Percentiles rank a stretch among this genome's conserved stretches.
phyloP scores from a whole-genome alignment of 2,329 filamentous ascomycete genomes.

The Colletotrichum sublineola region DNA sequence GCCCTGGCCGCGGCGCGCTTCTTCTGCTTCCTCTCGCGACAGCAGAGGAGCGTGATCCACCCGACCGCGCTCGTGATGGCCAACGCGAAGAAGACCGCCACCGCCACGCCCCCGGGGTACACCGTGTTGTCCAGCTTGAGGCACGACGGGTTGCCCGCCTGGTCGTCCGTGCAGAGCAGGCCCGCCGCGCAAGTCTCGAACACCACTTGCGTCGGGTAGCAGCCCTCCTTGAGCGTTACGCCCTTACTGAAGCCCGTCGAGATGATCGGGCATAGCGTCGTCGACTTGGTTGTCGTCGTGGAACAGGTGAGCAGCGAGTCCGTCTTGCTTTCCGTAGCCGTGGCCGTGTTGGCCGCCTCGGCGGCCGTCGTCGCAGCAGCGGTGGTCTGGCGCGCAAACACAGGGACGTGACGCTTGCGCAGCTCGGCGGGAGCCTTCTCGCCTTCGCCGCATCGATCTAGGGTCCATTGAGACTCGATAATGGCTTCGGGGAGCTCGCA shows the following conservation, averaged over 20 bases:
- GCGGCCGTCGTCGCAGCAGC: slow-evolving; percentile 36
- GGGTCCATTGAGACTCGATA: slow-evolving; percentile 48
- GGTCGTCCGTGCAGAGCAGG: slow-evolving; percentile 61
- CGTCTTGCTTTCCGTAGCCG: slow-evolving; percentile 43
- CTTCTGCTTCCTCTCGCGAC: slow-evolving; percentile 61
- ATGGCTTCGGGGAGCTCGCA: slow-evolving; percentile 51
- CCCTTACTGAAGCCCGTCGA: slow-evolving; percentile 57
- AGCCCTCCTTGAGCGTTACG: slow-evolving; percentile 52
- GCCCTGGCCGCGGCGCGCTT: slow-evolving; percentile 59
- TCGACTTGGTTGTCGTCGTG: slow-evolving; percentile 50
- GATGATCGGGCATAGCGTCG: slow-evolving; percentile 55
- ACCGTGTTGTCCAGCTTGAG: slow-evolving; percentile 56
- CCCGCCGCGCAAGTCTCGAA: slow-evolving; percentile 57
- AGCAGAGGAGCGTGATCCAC: slow-evolving; percentile 64
- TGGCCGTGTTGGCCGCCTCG: slow-evolving; percentile 2
- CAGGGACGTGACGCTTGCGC: slow-evolving; percentile 34
- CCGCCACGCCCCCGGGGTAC: slow-evolving; percentile 60
- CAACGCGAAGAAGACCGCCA: slow-evolving; percentile 62
- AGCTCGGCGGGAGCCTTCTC: slow-evolving; percentile 38
- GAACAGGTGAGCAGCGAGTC: slow-evolving; percentile 45
- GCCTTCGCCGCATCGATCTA: slow-evolving; percentile 50
- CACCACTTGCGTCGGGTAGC: slow-evolving; percentile 53
- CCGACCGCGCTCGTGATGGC: slow-evolving; percentile 54
- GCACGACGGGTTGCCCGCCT: slow-evolving; percentile 57
- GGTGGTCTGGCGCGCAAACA: slow-evolving; percentile 41